Percentiles rank a stretch among this genome's conserved stretches.
phyloP scores from a whole-genome alignment of 2,329 filamentous ascomycete genomes.

The Hypoxylon sp. region DNA sequence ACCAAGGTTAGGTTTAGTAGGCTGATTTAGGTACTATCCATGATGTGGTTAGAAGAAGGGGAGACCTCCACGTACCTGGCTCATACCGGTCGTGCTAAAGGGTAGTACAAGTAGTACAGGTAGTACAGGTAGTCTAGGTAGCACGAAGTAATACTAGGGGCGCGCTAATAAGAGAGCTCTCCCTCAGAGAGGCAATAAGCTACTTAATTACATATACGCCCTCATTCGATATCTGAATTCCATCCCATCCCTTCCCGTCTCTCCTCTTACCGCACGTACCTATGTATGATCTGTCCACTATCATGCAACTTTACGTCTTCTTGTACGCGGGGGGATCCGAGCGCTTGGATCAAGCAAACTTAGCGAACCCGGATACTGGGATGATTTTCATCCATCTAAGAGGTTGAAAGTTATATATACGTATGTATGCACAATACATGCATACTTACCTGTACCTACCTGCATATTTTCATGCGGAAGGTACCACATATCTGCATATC shows the following conservation, averaged over 20 bases:
- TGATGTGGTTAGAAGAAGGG: constrained; percentile 1
- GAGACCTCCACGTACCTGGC: constrained; percentile 2
- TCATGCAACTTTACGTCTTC: constrained; percentile 35
- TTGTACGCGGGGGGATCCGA: constrained; percentile 37
- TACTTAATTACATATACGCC: constrained; percentile 34
- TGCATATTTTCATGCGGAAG: constrained; percentile 25
- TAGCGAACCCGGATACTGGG: constrained; percentile 41
- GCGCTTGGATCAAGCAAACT: constrained; percentile 40
- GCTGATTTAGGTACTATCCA: constrained; percentile 3
- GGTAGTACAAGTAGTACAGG: neutral
- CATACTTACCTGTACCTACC: constrained; percentile 26
- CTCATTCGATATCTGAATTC: constrained; percentile 27
- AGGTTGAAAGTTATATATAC: constrained; percentile 30
- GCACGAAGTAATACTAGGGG: constrained; percentile 1
- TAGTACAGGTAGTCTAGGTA: neutral
- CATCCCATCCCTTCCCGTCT: constrained; percentile 7
- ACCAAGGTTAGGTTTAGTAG: constrained; percentile 6
- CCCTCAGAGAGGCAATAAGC: constrained; percentile 26
- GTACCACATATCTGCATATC: constrained; percentile 34
- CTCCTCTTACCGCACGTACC: neutral
- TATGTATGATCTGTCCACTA: constrained; percentile 14
- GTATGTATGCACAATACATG: constrained; percentile 26
- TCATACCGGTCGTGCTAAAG: constrained; percentile 4
- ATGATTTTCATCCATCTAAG: constrained; percentile 38
- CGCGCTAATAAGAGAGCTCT: constrained; percentile 14